Conservation (phyloP, 768 basidiomycete genomes). For the Multifurca ochricompacta region DNA sequence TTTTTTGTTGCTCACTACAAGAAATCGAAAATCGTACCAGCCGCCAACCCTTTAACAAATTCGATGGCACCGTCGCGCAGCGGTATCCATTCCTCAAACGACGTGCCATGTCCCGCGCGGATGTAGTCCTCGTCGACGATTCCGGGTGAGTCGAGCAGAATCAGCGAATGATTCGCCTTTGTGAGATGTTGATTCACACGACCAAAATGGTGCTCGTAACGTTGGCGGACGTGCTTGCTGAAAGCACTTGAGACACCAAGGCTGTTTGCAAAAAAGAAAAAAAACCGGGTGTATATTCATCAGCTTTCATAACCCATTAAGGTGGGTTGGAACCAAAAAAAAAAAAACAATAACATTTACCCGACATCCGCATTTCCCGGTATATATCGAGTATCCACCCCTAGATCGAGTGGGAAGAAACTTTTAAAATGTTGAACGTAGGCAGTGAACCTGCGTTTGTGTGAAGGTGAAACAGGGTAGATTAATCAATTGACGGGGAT, state of each 20-base stretch:
- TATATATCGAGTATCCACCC: constrained; percentile 55
- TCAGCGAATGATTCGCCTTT: constrained; percentile 61
- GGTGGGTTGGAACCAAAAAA: background rate
- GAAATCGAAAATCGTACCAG: constrained; percentile 23
- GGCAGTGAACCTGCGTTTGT: constrained; percentile 51
- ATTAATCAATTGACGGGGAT: background rate
- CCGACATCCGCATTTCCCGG: constrained; percentile 91
- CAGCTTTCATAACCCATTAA: background rate
- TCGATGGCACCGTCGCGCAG: constrained; percentile 47
- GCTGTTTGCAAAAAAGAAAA: background rate
- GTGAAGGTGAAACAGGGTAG: too few relatives aligned
- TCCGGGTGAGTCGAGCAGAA: constrained; percentile 71
- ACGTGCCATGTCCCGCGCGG: constrained; percentile 40
- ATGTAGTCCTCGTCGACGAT: constrained; percentile 78
- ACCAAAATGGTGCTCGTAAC: constrained; percentile 60
- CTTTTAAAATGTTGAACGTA: constrained; percentile 61
- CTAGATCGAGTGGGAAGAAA: constrained; percentile 49
- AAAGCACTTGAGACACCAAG: constrained; percentile 14
- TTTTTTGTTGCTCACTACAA: background rate
- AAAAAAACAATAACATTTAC: constrained; percentile 33
- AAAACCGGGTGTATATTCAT: too few relatives aligned
- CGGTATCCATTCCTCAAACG: constrained; percentile 51
- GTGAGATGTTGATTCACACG: constrained; percentile 53
- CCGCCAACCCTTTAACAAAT: constrained; percentile 43
- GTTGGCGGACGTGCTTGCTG: constrained; percentile 38